Evolutionary conservation across 2,329 filamentous ascomycete genomes (phyloP).

Genomic region (Ascochyta lentis): DNA sequence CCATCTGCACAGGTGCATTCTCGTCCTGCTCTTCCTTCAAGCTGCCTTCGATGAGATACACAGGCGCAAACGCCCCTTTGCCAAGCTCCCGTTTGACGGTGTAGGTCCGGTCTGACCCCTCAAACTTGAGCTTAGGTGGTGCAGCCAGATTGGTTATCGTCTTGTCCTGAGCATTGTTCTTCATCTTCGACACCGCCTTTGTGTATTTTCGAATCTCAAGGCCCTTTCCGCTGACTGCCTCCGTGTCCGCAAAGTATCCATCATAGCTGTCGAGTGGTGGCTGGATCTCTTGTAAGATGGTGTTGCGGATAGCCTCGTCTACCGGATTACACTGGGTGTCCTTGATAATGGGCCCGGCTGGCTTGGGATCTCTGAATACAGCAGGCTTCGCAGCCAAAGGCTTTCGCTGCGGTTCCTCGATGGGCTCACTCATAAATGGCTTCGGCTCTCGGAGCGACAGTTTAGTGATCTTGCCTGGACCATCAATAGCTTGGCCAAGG

Average conservation of each 20-base stretch:
- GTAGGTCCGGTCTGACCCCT: slow-evolving; percentile 71
- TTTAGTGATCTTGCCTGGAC: slow-evolving; percentile 56
- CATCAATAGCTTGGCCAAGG: slow-evolving; percentile 57
- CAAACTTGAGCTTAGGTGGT: slow-evolving; percentile 72
- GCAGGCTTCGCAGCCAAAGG: slow-evolving; percentile 43
- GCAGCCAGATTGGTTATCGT: slow-evolving; percentile 65
- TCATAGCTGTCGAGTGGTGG: slow-evolving; percentile 76
- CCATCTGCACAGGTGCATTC: slow-evolving; percentile 61
- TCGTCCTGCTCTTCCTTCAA: slow-evolving; percentile 54
- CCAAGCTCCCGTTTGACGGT: slow-evolving; percentile 85
- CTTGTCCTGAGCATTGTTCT: slow-evolving; percentile 63
- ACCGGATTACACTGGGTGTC: slow-evolving; percentile 90
- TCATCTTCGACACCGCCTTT: slow-evolving; percentile 68
- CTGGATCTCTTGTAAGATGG: slow-evolving; percentile 76
- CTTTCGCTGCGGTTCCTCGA: slow-evolving; percentile 22
- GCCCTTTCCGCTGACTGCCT: slow-evolving; percentile 69
- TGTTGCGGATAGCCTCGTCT: slow-evolving; percentile 73
- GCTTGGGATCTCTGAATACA: slow-evolving; percentile 48
- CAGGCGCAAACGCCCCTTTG: slow-evolving; percentile 91
- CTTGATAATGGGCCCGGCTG: slow-evolving; percentile 76
- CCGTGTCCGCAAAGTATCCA: slow-evolving; percentile 78
- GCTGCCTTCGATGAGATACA: slow-evolving; percentile 87
- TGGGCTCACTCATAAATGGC: slow-evolving; percentile 32
- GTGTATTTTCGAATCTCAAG: slow-evolving; percentile 82
- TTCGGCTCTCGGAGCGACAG: slow-evolving; percentile 58